Evolutionary conservation across 805 yeast species (phyloP).

Genomic region (Yamadazyma scolyti): DNA sequence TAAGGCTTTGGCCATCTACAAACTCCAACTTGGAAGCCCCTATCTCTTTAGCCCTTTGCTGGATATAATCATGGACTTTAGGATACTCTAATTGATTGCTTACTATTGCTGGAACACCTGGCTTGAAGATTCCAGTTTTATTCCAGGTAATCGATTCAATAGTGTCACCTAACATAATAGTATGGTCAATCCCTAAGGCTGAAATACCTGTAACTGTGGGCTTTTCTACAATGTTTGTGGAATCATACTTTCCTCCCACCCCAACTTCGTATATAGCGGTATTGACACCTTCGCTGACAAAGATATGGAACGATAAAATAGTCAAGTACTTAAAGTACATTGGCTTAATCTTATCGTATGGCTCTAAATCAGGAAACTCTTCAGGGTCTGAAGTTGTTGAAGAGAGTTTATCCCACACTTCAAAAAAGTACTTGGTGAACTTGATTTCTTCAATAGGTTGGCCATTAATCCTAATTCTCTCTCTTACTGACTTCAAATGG

Average conservation of each 20-base stretch:
- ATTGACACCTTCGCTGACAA: constrained; percentile 83
- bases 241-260: constrained; percentile 95
- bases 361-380: constrained; percentile 60
- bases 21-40: constrained; percentile 41
- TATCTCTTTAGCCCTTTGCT: constrained; percentile 67
- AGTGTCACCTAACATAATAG: constrained; percentile 80
- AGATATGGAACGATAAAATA: constrained; percentile 84
- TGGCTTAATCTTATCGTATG: constrained; percentile 74
- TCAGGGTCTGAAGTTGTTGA: constrained; percentile 50
- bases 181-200: constrained; percentile 89
- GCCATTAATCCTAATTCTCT: constrained; percentile 85
- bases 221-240: constrained; percentile 79
- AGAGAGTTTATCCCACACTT: constrained; percentile 83
- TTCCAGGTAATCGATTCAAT: constrained; percentile 93
- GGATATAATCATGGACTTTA: constrained; percentile 52
- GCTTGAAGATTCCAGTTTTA: constrained; percentile 88
- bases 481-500: constrained; percentile 89
- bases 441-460: constrained; percentile 74
- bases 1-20: constrained; percentile 39
- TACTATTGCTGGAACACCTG: constrained; percentile 62
- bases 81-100: constrained; percentile 50
- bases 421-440: constrained; percentile 88
- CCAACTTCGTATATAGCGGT: constrained; percentile 97
- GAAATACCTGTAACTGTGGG: constrained; percentile 88
- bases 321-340: constrained; percentile 92